phyloP scores from a whole-genome alignment of 768 basidiomycete species.

The Lentinula aciculospora region DNA sequence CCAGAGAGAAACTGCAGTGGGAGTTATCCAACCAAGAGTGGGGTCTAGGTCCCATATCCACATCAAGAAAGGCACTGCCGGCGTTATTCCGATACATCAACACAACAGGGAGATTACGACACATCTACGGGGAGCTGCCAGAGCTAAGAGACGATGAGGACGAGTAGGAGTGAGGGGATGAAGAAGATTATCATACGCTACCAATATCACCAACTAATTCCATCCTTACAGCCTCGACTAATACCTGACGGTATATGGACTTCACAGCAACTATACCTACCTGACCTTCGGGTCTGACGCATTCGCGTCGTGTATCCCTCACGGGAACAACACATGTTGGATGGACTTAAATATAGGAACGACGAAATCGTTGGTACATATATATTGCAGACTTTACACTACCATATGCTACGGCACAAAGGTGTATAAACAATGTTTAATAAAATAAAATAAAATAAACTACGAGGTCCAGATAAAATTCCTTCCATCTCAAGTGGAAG shows the following conservation, averaged over 20 bases:
- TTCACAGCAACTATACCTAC: background rate
- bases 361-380: background rate
- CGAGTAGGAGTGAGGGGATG: too few relatives aligned
- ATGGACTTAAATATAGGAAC: background rate
- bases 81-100: too few relatives aligned
- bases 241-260: background rate
- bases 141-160: too few relatives aligned
- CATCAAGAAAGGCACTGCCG: too few relatives aligned
- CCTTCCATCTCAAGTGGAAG: too few relatives aligned
- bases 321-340: background rate
- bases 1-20: too few relatives aligned
- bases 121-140: too few relatives aligned
- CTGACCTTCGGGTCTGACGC: background rate
- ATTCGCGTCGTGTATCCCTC: conserved; percentile 15
- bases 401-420: background rate
- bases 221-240: background rate
- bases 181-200: background rate
- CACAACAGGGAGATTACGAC: too few relatives aligned
- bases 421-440: conserved; percentile 8
- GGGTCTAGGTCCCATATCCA: too few relatives aligned
- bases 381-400: background rate
- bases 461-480: too few relatives aligned
- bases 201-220: background rate
- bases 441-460: conserved; percentile 7
- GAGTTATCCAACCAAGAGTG: too few relatives aligned